Evolutionary conservation across 164 flowering plant species (phyloP), one percentile per base, ranked within the genome.

Genomic region (Brasenia schreberi): DNA sequence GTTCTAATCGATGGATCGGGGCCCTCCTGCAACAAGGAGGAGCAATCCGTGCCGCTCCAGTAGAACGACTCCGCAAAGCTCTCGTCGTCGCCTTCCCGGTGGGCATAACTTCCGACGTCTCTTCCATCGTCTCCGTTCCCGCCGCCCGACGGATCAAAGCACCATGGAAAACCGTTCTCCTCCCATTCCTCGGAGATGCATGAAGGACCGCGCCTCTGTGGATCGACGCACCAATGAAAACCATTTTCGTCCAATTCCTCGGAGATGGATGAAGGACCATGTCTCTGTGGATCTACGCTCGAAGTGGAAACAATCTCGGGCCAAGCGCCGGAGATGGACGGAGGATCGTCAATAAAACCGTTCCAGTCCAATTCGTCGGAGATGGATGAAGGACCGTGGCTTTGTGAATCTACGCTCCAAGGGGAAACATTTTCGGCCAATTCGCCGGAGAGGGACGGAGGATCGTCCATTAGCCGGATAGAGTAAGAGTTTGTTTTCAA

Each of bases 61-160:
- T 83, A 83, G 71, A 87, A 87, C 67, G 82, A 84, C 1, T 80
- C 66, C 17, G 79, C 82, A 62, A 84, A 83, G 65, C 84, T 76
- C 49, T 42, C 76, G 0, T 67, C 76, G 9, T 52, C 12, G 6
- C 18, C 70, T n/a, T 6, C 59, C n/a, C 56, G 14, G 18, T 23
- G 12, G 33, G 44, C 69, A 33, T 62, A 63, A 18, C 27, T 66
- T 4, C 14, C 67, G 0, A 19, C 66, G 17, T 67, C 78, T 18
- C 64, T 64, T 61, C 76, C 77, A 62, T 76, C 70, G 45, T 45
- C 53, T 45, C 53, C 53, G 2, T 12, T 12, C 12, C 12, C 53
- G 7, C 53, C 53, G 53, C 12, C 53, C 7, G 7, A 2, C 12
- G 7, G 11, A 45, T 7, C 53, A 7, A 45, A 45, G 53, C 53